phyloP scores from a whole-genome alignment of 257 asterid genomes.

The Rubia yunnanensis region DNA sequence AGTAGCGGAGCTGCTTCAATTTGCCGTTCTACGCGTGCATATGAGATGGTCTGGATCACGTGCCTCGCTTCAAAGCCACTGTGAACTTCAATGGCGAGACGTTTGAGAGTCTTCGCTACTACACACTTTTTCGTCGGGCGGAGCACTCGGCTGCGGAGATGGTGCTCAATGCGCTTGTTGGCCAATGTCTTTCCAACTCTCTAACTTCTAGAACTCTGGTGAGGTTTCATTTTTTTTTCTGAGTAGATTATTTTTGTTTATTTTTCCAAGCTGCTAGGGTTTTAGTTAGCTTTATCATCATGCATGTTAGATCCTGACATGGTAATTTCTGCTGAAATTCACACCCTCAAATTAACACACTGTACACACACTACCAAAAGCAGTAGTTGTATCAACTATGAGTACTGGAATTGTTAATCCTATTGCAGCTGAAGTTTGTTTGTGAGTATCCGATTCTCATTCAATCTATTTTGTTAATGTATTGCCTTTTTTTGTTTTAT shows the following conservation, averaged over 20 bases:
- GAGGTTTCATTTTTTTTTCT: conserved; percentile 6
- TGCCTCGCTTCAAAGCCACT: conserved; percentile 77
- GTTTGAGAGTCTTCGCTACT: conserved; percentile 69
- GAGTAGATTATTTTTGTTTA: no score
- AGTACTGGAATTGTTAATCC: no score
- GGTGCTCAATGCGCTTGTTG: conserved; percentile 54
- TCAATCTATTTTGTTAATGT: no score
- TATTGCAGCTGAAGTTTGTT: no score
- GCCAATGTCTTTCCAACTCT: conserved; percentile 67
- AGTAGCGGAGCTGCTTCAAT: conserved; percentile 89
- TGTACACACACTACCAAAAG: no score
- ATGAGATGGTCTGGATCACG: conserved; percentile 90
- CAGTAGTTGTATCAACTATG: no score
- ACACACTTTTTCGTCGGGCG: conserved; percentile 80
- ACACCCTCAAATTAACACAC: no score
- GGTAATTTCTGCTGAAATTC: no score
- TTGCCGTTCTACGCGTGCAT: conserved; percentile 64
- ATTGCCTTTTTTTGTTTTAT: no score
- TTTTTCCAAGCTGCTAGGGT: not conserved
- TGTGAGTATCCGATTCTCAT: no score
- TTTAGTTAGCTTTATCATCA: no score
- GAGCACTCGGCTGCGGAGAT: conserved; percentile 91
- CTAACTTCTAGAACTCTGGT: conserved; percentile 74
- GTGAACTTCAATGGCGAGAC: conserved; percentile 78
- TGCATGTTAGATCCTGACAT: no score